A percentile compares a stretch with the other conserved stretches of the same genome.
These are phyloP conservation scores for Scedosporium boydii DNA, from an alignment of 2,329 filamentous ascomycete species.

Conservation along the genomic window DNA sequence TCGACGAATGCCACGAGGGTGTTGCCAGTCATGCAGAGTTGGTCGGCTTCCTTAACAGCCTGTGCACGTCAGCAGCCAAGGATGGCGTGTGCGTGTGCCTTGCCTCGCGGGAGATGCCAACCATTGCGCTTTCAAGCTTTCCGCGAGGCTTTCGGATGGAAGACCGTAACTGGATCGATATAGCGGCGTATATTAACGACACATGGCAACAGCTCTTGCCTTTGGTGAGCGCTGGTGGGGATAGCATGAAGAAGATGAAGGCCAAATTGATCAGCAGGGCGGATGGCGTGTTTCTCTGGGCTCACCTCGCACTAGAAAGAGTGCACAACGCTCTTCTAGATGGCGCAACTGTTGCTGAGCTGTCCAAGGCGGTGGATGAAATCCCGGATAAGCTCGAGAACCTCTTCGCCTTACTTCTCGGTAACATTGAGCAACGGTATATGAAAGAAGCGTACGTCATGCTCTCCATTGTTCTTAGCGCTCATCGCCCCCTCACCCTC, in stretches of 20 bases:
- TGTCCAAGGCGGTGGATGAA: background rate
- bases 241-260: background rate
- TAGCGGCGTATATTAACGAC: background rate
- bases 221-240: background rate
- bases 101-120: background rate
- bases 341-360: background rate
- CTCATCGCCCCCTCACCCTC: background rate
- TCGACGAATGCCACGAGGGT: background rate
- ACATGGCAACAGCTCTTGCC: background rate
- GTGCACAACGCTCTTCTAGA: background rate
- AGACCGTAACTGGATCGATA: background rate
- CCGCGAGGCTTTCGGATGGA: background rate
- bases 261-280: background rate
- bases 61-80: background rate
- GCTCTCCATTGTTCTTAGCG: background rate
- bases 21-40: background rate
- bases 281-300: constrained; percentile 5
- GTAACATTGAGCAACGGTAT: background rate
- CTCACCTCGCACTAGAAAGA: background rate
- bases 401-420: background rate
- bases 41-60: background rate
- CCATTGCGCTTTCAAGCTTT: background rate
- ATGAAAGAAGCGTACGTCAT: background rate
- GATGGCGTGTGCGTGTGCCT: background rate
- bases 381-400: background rate